phyloP scores from a whole-genome alignment of 2,329 filamentous ascomycete species.

The Keithomyces neogunnii region DNA sequence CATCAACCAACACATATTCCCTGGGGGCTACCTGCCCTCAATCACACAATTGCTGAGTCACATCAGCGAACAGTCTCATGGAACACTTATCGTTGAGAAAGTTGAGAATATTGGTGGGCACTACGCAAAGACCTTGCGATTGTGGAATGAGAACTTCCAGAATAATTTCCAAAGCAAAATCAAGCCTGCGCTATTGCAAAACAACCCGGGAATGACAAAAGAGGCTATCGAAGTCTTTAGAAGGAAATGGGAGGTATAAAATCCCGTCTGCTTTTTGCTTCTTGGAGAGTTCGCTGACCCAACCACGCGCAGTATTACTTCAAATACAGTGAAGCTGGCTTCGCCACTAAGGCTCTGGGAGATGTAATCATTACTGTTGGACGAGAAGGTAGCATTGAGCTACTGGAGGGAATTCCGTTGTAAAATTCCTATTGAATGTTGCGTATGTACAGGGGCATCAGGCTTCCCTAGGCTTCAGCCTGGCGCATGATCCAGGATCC shows the following conservation, averaged over 20 bases:
- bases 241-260: slow-evolving; percentile 59
- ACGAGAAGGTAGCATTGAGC: slow-evolving; percentile 54
- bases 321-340: slow-evolving; percentile 66
- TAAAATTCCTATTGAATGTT: slow-evolving; percentile 18
- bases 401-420: slow-evolving; percentile 63
- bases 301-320: slow-evolving; percentile 54
- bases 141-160: slow-evolving; percentile 62
- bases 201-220: slow-evolving; percentile 51
- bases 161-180: slow-evolving; percentile 53
- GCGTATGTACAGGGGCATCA: too few species aligned
- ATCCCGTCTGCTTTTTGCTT: not conserved
- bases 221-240: slow-evolving; percentile 58
- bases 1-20: slow-evolving; percentile 71
- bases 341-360: slow-evolving; percentile 61
- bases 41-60: slow-evolving; percentile 47
- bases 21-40: slow-evolving; percentile 62
- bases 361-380: slow-evolving; percentile 66
- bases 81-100: slow-evolving; percentile 55
- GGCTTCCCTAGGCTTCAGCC: too few species aligned
- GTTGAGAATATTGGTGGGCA: slow-evolving; percentile 68
- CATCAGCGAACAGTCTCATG: slow-evolving; percentile 51
- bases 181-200: slow-evolving; percentile 46
- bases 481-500: not conserved
- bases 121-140: slow-evolving; percentile 58
- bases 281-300: slow-evolving; percentile 5